Evolutionary conservation across 2,329 filamentous ascomycete species (phyloP).

Genomic region (Chaetoscypha palmicola): DNA sequence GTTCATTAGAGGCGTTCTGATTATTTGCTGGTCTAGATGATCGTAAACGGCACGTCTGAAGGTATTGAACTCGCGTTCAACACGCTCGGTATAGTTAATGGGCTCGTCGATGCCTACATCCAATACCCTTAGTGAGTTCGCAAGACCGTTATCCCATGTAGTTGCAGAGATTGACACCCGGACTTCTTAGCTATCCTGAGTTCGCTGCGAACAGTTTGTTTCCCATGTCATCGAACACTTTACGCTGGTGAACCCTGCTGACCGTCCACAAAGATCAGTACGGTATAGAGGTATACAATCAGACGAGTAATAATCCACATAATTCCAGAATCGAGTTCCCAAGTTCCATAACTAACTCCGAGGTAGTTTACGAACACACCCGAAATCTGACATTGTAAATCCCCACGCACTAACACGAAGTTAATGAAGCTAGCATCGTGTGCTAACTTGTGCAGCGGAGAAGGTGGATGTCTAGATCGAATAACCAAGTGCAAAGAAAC

Average conservation of each 20-base stretch:
- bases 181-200: conserved; percentile 28
- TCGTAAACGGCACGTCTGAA: conserved; percentile 41
- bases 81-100: conserved; percentile 62
- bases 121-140: conserved; percentile 36
- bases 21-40: conserved; percentile 30
- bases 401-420: not conserved
- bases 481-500: conserved; percentile 40
- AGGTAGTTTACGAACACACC: conserved; percentile 44
- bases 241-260: not conserved
- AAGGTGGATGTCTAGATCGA: conserved; percentile 34
- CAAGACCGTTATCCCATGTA: not conserved
- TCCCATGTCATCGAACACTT: not conserved
- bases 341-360: not conserved
- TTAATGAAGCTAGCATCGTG: not conserved
- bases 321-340: too few species aligned
- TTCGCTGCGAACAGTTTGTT: conserved; percentile 39
- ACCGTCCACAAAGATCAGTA: conserved; percentile 34
- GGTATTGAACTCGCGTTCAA: conserved; percentile 50
- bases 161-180: too few species aligned
- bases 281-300: conserved; percentile 24
- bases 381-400: conserved; percentile 37
- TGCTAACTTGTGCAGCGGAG: conserved; percentile 30
- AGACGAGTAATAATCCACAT: conserved; percentile 22
- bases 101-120: conserved; percentile 54
- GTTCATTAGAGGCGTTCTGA: not conserved